phyloP scores from a whole-genome alignment of 176 grass and related monocot genomes.

The Olyra latifolia region DNA sequence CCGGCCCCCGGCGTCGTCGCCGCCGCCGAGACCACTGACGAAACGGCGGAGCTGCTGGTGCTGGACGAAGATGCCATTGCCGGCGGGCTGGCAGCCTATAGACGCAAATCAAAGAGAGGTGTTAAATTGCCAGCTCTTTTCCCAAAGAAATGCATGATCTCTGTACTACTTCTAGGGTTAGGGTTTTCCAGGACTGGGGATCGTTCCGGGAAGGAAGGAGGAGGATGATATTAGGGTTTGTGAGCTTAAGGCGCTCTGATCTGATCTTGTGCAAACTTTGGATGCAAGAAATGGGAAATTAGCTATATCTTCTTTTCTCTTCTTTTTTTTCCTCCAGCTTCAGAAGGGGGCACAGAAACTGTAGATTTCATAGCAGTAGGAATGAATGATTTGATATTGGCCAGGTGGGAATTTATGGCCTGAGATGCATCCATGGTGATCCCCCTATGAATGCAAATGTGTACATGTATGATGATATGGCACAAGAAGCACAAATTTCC shows the following conservation, averaged over 20 bases:
- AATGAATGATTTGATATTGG: conserved; percentile 44
- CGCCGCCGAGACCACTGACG: conserved; percentile 23
- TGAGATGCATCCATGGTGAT: conserved; percentile 33
- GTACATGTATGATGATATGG: conserved; percentile 51
- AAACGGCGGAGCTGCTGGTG: conserved; percentile 44
- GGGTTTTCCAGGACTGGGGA: conserved; percentile 47
- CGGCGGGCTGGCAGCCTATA: background rate
- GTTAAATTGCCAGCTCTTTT: conserved; percentile 21
- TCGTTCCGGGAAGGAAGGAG: conserved; percentile 19
- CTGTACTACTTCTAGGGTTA: conserved; percentile 48
- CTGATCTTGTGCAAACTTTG: conserved; percentile 27
- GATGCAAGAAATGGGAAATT: conserved; percentile 22
- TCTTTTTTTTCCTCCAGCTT: conserved; percentile 14
- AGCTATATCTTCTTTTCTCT: background rate
- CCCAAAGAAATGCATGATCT: background rate
- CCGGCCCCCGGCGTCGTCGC: conserved; percentile 37
- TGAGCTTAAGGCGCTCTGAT: conserved; percentile 14
- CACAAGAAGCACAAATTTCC: conserved; percentile 44
- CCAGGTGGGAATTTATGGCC: conserved; percentile 17
- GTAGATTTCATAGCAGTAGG: conserved; percentile 27
- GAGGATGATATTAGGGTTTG: conserved; percentile 44
- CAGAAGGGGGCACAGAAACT: conserved; percentile 34
- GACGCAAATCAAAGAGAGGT: background rate
- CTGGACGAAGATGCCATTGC: conserved; percentile 49
- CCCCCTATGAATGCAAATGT: conserved; percentile 34